Conservation (phyloP, 2,329 filamentous ascomycete species). For the Bimuria novae-zelandiae region DNA sequence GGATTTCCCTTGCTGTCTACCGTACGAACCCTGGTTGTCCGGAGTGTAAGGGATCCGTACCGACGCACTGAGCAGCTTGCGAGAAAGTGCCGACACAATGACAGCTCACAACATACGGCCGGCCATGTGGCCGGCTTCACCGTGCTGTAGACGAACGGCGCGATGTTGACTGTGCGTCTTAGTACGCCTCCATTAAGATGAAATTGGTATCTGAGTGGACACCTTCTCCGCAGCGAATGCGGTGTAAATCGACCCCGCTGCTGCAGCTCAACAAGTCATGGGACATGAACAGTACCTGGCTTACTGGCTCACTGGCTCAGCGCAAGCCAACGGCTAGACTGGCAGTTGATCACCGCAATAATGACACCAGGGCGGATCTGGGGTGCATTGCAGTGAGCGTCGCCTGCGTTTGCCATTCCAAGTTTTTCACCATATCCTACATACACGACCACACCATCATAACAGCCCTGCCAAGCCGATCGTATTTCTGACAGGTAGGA, state of each 20-base stretch:
- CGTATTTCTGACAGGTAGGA: constrained; percentile 10
- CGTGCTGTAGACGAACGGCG: constrained; percentile 8
- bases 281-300: constrained; percentile 18
- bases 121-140: constrained; percentile 11
- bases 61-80: constrained; percentile 14
- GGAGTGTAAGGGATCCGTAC: constrained; percentile 34
- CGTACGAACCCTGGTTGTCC: constrained; percentile 22
- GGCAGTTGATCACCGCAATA: background rate
- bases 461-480: constrained; percentile 22
- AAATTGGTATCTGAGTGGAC: constrained; percentile 13
- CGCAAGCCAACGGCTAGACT: constrained; percentile 8
- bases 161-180: constrained; percentile 13
- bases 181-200: constrained; percentile 20
- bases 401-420: constrained; percentile 13
- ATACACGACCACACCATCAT: constrained; percentile 27
- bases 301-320: constrained; percentile 13
- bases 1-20: constrained; percentile 26
- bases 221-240: constrained; percentile 3
- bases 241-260: background rate
- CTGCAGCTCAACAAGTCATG: constrained; percentile 22
- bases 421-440: constrained; percentile 17
- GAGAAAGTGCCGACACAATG: constrained; percentile 5
- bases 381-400: constrained; percentile 20
- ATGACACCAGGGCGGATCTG: constrained; percentile 15
- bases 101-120: background rate